Percentiles rank a stretch among this genome's conserved stretches.
Evolutionary conservation across 345 rosid species (phyloP).

Genomic region (Salix brachista): DNA sequence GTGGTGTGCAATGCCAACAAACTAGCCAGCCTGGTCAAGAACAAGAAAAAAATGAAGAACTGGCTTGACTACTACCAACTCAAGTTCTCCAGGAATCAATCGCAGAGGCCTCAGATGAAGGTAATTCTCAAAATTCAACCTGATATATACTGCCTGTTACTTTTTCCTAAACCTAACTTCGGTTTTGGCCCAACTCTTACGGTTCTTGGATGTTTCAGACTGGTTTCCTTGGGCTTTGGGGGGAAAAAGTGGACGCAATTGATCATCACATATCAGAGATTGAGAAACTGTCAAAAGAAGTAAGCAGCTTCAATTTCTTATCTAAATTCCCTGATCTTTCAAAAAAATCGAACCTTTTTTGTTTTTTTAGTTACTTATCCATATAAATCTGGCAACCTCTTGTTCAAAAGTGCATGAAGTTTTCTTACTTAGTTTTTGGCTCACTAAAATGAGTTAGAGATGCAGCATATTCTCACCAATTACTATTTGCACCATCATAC

Average conservation of each 20-base stretch:
- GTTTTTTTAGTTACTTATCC: not conserved
- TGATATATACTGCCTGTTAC: slow-evolving; percentile 2
- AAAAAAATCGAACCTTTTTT: not conserved
- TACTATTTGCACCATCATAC: not conserved
- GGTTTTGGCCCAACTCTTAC: not conserved
- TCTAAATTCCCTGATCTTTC: not conserved
- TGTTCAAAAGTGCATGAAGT: not conserved
- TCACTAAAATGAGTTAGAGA: not conserved
- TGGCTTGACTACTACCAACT: slow-evolving; percentile 84
- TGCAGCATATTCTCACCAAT: not conserved
- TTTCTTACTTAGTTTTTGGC: not conserved
- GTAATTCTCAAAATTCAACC: slow-evolving; percentile 28
- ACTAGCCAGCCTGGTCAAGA: slow-evolving; percentile 67
- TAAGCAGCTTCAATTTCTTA: slow-evolving; percentile 26
- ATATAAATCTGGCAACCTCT: not conserved
- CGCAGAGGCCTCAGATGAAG: slow-evolving; percentile 57
- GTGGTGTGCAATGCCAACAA: slow-evolving; percentile 84
- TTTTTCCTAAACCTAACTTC: not conserved
- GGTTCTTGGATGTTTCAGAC: slow-evolving; percentile 42
- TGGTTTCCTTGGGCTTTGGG: slow-evolving; percentile 83
- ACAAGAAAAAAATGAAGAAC: slow-evolving; percentile 61
- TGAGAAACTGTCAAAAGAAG: slow-evolving; percentile 67
- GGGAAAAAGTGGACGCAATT: slow-evolving; percentile 78
- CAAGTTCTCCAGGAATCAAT: slow-evolving; percentile 51
- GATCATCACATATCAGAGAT: slow-evolving; percentile 60